Evolutionary conservation across 768 basidiomycete genomes (phyloP), one percentile per base, ranked within the genome.

Genomic region (Leucocoprinus birnbaumii): DNA sequence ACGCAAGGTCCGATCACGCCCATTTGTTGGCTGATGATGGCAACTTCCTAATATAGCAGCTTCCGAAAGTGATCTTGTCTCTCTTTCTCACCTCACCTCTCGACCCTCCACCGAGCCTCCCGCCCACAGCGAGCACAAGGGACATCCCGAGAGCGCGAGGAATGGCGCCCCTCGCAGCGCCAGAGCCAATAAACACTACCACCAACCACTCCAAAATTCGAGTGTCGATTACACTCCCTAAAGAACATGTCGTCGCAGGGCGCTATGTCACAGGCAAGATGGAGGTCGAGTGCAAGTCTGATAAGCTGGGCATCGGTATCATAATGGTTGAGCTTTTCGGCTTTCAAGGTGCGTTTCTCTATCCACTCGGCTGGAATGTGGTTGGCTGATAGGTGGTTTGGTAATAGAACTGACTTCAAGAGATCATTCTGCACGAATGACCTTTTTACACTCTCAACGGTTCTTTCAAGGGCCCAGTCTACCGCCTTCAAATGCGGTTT

Each of bases 401-500:
- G 48, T 19, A 19, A 9, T 44, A 93, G 91, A 91, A 65, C 69
- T 94, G 10, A 82, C 81, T 5, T 89, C 89, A 26, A 74, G 87
- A 60, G 87, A 90, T 66, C 87, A 90, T 67, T 85, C 89, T 21
- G 91, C 91, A 2, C 88, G 85, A 0, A 87, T 85, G 24, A 86
- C 84, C 0, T 93, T 92, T 62, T 66, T 91, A 26, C 86, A 88
- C 59, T 80, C 75, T 53, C 77, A 82, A 25, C 78, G 87, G 27
- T 65, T 89, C 5, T 94, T 91, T 64, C 91, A 93, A 68, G 91
- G 90, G 2, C 87, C 87, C 2, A 85, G 84, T 16, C 73, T 92
- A 6, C 91, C 91, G 0, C 89, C 89, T 7, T 92, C 91, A 10
- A 93, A 93, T 65, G 87, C 91, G 1, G 89, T 94, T 0, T 76